Percentiles rank a stretch among this genome's conserved stretches.
phyloP scores from a whole-genome alignment of 2,329 filamentous ascomycete genomes.

The Fusarium oxysporum region DNA sequence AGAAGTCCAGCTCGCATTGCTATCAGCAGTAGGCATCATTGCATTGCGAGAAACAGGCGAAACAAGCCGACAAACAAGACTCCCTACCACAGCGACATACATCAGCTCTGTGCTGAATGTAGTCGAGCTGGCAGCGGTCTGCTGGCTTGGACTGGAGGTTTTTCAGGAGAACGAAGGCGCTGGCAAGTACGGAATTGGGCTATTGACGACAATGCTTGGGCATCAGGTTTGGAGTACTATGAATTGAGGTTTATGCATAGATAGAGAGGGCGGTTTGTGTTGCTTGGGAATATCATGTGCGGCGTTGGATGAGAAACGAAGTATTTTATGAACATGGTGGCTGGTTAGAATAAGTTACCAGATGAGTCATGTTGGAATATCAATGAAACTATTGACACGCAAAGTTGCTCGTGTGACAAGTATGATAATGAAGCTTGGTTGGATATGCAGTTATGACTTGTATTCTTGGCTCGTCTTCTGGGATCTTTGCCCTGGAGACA shows the following conservation, averaged over 20 bases:
- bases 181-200: slow-evolving; percentile 44
- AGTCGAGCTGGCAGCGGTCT: slow-evolving; percentile 48
- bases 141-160: slow-evolving; percentile 50
- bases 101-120: slow-evolving; percentile 47
- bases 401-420: not conserved
- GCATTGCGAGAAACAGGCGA: slow-evolving; percentile 49
- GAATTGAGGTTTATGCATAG: slow-evolving; percentile 20
- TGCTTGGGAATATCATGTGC: slow-evolving; percentile 17
- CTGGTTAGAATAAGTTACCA: not conserved
- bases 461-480: not conserved
- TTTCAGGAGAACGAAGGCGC: slow-evolving; percentile 44
- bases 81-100: slow-evolving; percentile 37
- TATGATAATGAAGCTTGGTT: no score
- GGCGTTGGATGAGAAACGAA: slow-evolving; percentile 22
- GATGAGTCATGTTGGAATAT: not conserved
- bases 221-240: slow-evolving; percentile 46
- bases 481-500: not conserved
- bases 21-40: slow-evolving; percentile 47
- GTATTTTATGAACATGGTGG: slow-evolving; percentile 11
- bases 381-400: not conserved
- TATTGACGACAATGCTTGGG: slow-evolving; percentile 49
- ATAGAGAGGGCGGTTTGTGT: slow-evolving; percentile 2
- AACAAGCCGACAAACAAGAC: slow-evolving; percentile 28
- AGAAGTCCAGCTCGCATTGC: slow-evolving; percentile 45
- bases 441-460: not conserved